These are phyloP conservation scores for Chenopodium suecicum DNA, from an alignment of 148 eudicot species.

Conservation along the genomic window DNA sequence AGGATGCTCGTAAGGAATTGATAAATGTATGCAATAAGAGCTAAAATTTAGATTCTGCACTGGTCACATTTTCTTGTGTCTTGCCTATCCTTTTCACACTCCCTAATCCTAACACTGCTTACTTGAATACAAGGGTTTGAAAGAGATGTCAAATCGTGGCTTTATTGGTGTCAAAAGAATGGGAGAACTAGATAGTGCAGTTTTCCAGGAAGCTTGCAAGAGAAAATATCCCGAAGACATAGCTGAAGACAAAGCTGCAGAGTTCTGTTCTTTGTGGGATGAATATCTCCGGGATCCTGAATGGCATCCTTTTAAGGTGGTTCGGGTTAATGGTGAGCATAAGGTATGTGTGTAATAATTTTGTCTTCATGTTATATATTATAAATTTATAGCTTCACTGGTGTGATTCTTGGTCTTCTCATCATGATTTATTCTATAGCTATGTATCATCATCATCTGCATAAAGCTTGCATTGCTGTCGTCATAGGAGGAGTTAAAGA, in stretches of 20 bases:
- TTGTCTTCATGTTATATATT: neutral
- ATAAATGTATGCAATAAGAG: constrained; percentile 46
- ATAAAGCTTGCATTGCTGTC: neutral
- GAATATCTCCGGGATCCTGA: constrained; percentile 87
- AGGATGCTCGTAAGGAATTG: constrained; percentile 91
- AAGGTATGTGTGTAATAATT: constrained; percentile 21
- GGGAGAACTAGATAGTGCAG: constrained; percentile 82
- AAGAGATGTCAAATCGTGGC: constrained; percentile 52
- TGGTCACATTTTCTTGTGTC: neutral
- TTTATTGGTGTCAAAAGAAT: constrained; percentile 75
- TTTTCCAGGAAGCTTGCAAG: constrained; percentile 70
- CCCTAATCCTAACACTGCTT: constrained; percentile 21
- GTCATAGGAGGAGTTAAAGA: neutral
- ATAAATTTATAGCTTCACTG: constrained; percentile 8
- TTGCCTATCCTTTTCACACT: neutral
- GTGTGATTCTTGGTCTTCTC: constrained; percentile 1
- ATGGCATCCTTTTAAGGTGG: constrained; percentile 86
- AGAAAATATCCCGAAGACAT: constrained; percentile 53
- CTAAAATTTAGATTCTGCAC: neutral
- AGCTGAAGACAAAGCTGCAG: constrained; percentile 83
- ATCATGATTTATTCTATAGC: neutral
- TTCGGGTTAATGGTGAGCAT: constrained; percentile 39
- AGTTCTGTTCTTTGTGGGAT: constrained; percentile 85
- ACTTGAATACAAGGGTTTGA: constrained; percentile 54
- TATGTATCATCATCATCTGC: neutral